phyloP scores from a whole-genome alignment of 805 yeast genomes.

The Nakazawaea sp. region DNA sequence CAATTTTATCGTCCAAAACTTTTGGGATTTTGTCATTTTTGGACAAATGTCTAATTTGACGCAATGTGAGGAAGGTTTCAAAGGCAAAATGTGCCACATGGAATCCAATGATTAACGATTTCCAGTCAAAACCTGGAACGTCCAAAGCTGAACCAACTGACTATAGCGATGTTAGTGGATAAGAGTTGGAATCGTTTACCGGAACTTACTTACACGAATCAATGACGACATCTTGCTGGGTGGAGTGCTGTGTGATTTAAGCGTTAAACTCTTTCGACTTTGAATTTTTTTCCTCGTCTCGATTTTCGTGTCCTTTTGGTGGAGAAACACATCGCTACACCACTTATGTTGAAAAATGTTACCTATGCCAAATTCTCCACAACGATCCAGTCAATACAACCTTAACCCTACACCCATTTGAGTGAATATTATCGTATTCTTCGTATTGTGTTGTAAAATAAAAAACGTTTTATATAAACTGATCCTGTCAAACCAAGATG shows the following conservation, averaged over 20 bases:
- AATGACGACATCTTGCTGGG: slow-evolving; percentile 1
- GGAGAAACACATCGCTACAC: too few species aligned
- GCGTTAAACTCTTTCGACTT: neutral
- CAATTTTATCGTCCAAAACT: slow-evolving; percentile 60
- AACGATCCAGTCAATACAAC: too few species aligned
- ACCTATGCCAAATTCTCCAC: too few species aligned
- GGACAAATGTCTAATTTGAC: slow-evolving; percentile 68
- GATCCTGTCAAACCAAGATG: too few species aligned
- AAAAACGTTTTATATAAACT: too few species aligned
- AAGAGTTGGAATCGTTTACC: neutral
- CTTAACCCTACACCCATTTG: too few species aligned
- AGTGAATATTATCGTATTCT: slow-evolving; percentile 9
- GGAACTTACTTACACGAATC: slow-evolving; percentile 6
- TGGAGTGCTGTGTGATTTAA: neutral
- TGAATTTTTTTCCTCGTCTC: too few species aligned
- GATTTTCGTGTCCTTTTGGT: too few species aligned
- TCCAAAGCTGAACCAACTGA: slow-evolving; percentile 54
- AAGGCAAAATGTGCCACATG: slow-evolving; percentile 70
- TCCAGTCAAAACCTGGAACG: slow-evolving; percentile 73
- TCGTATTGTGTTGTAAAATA: slow-evolving; percentile 9
- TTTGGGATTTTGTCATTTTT: slow-evolving; percentile 49
- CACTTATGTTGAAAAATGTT: too few species aligned
- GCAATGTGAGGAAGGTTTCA: slow-evolving; percentile 63
- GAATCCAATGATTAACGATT: slow-evolving; percentile 63
- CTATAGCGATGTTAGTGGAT: too few species aligned